These are phyloP conservation scores for Solanum ahanhuiri DNA, from an alignment of 257 asterid genomes.

Conservation along the genomic window DNA sequence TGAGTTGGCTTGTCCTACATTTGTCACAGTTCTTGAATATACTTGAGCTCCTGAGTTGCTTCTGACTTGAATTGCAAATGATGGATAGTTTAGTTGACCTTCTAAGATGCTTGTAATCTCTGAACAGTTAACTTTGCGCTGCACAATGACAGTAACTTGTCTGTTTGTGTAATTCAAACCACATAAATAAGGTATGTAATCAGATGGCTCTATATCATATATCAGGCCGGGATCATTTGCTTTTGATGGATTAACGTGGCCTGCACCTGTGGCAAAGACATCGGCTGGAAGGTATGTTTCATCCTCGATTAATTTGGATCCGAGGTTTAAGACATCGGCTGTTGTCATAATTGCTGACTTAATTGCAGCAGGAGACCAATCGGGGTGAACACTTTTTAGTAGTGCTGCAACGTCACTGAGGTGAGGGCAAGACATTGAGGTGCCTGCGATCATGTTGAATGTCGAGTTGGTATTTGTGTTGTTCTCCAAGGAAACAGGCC, in stretches of 20 bases:
- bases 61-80: no score
- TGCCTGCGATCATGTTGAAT: conserved; percentile 16
- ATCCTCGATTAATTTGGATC: not conserved
- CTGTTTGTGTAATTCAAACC: no score
- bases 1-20: no score
- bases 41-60: no score
- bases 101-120: no score
- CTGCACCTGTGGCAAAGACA: conserved; percentile 21
- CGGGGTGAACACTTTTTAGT: conserved; percentile 16
- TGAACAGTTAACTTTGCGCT: no score
- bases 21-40: no score
- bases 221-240: no score
- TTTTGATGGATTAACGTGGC: conserved; percentile 9
- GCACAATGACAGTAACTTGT: no score
- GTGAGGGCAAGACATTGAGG: conserved; percentile 34
- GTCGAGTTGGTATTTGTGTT: not conserved
- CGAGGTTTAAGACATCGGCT: not conserved
- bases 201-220: no score
- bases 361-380: conserved; percentile 31
- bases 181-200: no score
- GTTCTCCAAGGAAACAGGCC: conserved; percentile 3
- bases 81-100: no score
- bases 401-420: conserved; percentile 27
- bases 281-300: not conserved
- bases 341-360: conserved; percentile 32